Percentiles rank a stretch among this genome's conserved stretches.
Evolutionary conservation across 2,329 filamentous ascomycete species (phyloP).

Genomic region (Ceratocystis ficicola): DNA sequence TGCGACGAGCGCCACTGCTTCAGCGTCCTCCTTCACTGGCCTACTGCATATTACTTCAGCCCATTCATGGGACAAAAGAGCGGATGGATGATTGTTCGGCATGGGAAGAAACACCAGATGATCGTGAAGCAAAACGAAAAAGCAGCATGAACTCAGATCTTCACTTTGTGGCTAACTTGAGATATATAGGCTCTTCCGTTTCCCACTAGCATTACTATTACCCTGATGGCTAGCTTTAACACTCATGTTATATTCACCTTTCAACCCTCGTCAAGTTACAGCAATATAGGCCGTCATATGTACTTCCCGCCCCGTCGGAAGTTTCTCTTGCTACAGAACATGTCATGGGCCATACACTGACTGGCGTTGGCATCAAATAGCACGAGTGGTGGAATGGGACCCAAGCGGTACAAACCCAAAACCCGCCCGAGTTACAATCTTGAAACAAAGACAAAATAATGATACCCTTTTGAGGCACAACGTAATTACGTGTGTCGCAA

Average conservation of each 20-base stretch:
- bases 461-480: not conserved
- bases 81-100: not conserved
- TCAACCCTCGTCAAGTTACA: not conserved
- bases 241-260: not conserved
- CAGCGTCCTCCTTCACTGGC: not conserved
- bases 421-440: not conserved
- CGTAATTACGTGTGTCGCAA: not conserved
- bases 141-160: not conserved
- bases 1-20: not conserved
- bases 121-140: not conserved
- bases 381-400: slow-evolving; percentile 1
- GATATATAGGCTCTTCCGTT: not conserved
- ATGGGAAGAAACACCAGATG: not conserved
- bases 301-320: not conserved
- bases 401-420: not conserved
- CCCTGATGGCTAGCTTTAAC: not conserved
- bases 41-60: not conserved
- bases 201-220: not conserved
- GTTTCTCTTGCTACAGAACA: slow-evolving; percentile 10
- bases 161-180: not conserved
- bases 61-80: not conserved
- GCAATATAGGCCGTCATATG: not conserved
- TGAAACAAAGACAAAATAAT: slow-evolving; percentile 6
- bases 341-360: not conserved
- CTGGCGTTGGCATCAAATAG: slow-evolving; percentile 4